Base-by-base conservation (phyloP, 1,284 basidiomycete genomes). In the Pulchroboletus neoregius region DNA sequence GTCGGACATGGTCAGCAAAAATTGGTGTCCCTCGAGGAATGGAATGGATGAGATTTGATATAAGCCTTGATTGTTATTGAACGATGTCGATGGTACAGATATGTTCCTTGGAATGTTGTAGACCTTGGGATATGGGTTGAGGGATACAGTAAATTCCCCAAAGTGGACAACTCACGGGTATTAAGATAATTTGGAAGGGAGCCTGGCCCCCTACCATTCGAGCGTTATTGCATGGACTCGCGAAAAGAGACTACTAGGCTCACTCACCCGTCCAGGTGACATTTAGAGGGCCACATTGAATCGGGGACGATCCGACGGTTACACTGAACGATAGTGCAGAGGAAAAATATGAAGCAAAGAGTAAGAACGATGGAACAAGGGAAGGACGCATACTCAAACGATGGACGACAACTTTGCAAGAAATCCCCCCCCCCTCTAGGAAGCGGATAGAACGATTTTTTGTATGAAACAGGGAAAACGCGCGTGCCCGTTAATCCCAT, bases 1-100 rank as follows among this genome's bases (percentile, higher is more conserved):
- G 60, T 90, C 87, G 18, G 82, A 87, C 83, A 90, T 84, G 31
- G 78, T 74, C 16, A 83, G 54, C 10, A 88, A 46, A 45, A 87
- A 71, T 44, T 68, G 58, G 10, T 71, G 56, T 22, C 58, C 63
- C 16, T 70, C 56, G 4, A 62, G 16, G 37, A 82, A 66, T 1
- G 70, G 67, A 9, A 87, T 55, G 46, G 70, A 71, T 0, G 66
- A 57, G 10, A 75, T 64, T 15, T 71, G 66, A 56, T 73, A 87
- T 0, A 74, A 71, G 36, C 83, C 83, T 53, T 73, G 55, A 38
- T 76, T 78, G 65, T 77, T 71, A 58, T 49, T 72, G 60, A 76
- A 80, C 10, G 79, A 73, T 15, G 71, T 64, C 9, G 68, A 50
- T n/a, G 85, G 81, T 39, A 89, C 75, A 33, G 74, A 70, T 16